Conservation (phyloP, 768 basidiomycete genomes). For the Omphalotus guepiniiformis region DNA sequence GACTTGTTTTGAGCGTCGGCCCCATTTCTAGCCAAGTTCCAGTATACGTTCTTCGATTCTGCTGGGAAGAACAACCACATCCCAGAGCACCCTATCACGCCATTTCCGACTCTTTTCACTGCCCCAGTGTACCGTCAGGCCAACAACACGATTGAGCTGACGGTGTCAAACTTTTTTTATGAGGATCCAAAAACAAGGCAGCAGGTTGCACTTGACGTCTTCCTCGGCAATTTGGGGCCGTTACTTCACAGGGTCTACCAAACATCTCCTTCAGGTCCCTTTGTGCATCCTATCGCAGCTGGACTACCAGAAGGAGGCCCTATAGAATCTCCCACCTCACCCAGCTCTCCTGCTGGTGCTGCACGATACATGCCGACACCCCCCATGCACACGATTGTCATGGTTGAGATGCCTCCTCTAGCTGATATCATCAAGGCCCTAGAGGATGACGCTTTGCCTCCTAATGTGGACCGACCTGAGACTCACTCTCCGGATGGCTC, state of each 20-base stretch:
- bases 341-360: slow-evolving; percentile 26
- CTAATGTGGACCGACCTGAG: slow-evolving; percentile 31
- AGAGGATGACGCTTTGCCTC: slow-evolving; percentile 60
- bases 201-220: slow-evolving; percentile 78
- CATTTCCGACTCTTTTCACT: slow-evolving; percentile 84
- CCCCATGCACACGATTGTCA: slow-evolving; percentile 73
- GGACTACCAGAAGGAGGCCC: slow-evolving; percentile 31
- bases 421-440: slow-evolving; percentile 74
- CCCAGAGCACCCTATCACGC: slow-evolving; percentile 79
- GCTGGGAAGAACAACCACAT: slow-evolving; percentile 75
- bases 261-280: slow-evolving; percentile 62
- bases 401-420: slow-evolving; percentile 81
- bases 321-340: slow-evolving; percentile 23
- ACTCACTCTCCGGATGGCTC: slow-evolving; percentile 18
- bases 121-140: slow-evolving; percentile 69
- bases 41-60: slow-evolving; percentile 92
- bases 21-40: slow-evolving; percentile 69
- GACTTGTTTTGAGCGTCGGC: slow-evolving; percentile 16
- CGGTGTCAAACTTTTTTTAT: slow-evolving; percentile 87
- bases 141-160: slow-evolving; percentile 75
- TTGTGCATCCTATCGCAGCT: slow-evolving; percentile 42
- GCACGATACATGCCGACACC: slow-evolving; percentile 50
- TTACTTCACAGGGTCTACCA: slow-evolving; percentile 76
- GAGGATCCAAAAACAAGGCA: slow-evolving; percentile 60
- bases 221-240: slow-evolving; percentile 87